Evolutionary conservation across 2,329 filamentous ascomycete genomes (phyloP).

Genomic region (Microdochium paspali): DNA sequence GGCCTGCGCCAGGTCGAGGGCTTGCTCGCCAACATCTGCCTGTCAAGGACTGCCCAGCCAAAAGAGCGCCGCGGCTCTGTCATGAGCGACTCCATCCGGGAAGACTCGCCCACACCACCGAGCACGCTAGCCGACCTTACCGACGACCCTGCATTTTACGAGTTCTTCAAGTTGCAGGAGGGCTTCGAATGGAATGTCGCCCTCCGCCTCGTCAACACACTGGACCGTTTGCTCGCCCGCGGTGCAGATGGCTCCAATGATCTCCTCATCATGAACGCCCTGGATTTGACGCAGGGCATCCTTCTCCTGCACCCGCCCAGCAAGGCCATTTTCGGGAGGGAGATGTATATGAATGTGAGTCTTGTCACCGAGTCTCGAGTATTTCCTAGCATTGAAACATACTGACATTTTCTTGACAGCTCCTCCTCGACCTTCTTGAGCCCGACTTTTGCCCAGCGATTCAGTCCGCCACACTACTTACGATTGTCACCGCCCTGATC

Average conservation of each 20-base stretch:
- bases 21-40: constrained; percentile 86
- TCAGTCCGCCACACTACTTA: constrained; percentile 81
- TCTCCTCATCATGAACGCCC: constrained; percentile 74
- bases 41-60: constrained; percentile 38
- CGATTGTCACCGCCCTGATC: constrained; percentile 81
- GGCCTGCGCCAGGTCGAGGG: constrained; percentile 91
- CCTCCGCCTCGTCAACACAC: constrained; percentile 71
- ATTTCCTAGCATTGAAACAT: not conserved
- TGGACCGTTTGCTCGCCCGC: constrained; percentile 80
- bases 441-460: constrained; percentile 86
- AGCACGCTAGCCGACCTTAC: constrained; percentile 63
- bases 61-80: constrained; percentile 18
- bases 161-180: constrained; percentile 95
- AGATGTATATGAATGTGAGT: constrained; percentile 87
- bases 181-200: constrained; percentile 98
- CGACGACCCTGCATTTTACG: constrained; percentile 80
- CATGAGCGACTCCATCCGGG: constrained; percentile 10
- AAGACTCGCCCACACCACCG: constrained; percentile 27
- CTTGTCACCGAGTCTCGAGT: not conserved
- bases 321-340: constrained; percentile 75
- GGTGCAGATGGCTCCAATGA: constrained; percentile 77
- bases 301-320: constrained; percentile 86
- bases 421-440: constrained; percentile 90
- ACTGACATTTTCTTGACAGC: constrained; percentile 29
- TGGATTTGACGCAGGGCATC: constrained; percentile 82